Evolutionary conservation across 2,329 filamentous ascomycete species (phyloP).

Genomic region (Diaporthe vexans): DNA sequence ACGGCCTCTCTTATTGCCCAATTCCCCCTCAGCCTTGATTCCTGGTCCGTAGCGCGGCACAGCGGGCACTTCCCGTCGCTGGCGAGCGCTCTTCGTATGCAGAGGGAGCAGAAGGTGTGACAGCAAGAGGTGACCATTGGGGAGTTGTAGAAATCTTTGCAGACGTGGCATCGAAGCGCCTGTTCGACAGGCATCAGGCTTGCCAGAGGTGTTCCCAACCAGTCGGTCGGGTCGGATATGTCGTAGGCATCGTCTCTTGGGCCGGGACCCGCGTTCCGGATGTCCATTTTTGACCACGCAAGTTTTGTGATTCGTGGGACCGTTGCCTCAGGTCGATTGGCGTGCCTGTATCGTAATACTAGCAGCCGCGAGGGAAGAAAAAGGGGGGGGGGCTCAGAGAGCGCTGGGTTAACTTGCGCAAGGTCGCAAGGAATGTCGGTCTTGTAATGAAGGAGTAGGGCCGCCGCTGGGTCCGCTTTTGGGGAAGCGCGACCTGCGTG

Average conservation of each 20-base stretch:
- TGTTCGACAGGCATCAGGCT: conserved; percentile 81
- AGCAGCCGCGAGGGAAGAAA: background rate
- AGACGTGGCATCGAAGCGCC: conserved; percentile 93
- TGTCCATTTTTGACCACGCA: conserved; percentile 22
- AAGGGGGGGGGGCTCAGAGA: background rate
- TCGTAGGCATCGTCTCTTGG: conserved; percentile 46
- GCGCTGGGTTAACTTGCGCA: background rate
- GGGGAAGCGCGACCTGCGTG: conserved; percentile 30
- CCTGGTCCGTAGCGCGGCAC: conserved; percentile 84
- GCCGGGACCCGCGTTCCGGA: conserved; percentile 25
- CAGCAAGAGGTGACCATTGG: conserved; percentile 96
- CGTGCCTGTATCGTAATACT: background rate
- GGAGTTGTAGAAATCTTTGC: conserved; percentile 96
- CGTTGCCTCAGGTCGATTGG: background rate
- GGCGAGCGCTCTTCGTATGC: conserved; percentile 88
- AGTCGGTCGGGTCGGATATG: conserved; percentile 77
- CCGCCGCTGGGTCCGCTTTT: conserved; percentile 29
- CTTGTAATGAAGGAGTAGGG: background rate
- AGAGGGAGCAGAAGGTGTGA: conserved; percentile 97
- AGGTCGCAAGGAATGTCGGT: conserved; percentile 2
- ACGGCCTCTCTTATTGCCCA: conserved; percentile 89
- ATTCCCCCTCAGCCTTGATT: conserved; percentile 87
- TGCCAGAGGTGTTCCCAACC: conserved; percentile 79
- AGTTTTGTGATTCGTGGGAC: background rate
- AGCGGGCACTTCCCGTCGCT: conserved; percentile 89